phyloP scores from a whole-genome alignment of 306 rosid genomes.

The Canavalia gladiata region DNA sequence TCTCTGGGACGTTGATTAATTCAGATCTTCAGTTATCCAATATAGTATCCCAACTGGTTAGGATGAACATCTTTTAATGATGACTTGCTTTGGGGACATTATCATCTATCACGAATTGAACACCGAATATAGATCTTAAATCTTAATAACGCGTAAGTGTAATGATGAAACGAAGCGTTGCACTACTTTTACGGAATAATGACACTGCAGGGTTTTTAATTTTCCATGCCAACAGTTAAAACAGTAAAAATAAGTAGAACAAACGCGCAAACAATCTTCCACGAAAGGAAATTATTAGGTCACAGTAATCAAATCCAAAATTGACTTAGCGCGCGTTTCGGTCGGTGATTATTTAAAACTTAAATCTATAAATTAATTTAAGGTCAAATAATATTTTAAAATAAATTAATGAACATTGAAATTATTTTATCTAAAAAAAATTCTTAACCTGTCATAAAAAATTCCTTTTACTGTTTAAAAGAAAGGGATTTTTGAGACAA shows the following conservation, averaged over 20 bases:
- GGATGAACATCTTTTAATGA: not conserved
- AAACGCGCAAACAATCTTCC: not conserved
- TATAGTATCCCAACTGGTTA: not conserved
- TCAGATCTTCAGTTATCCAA: not conserved
- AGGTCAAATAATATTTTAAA: not conserved
- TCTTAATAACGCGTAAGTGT: constrained; percentile 13
- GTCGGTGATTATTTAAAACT: not conserved
- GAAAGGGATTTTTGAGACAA: too few species aligned
- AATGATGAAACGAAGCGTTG: not conserved
- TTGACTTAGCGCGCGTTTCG: not conserved
- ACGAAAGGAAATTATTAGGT: not conserved
- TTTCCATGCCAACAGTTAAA: not conserved
- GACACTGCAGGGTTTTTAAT: not conserved
- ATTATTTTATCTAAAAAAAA: not conserved
- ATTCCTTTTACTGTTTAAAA: too few species aligned
- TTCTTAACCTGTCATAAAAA: too few species aligned
- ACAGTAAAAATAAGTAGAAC: not conserved
- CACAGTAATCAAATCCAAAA: not conserved
- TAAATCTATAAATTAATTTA: not conserved
- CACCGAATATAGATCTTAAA: not conserved
- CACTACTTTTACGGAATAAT: not conserved
- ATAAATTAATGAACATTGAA: not conserved
- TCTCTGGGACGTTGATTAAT: not conserved
- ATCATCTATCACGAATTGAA: not conserved
- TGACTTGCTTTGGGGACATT: not conserved